Conservation (phyloP, 352 stramenopile genomes). For the Pythium periplocum region DNA sequence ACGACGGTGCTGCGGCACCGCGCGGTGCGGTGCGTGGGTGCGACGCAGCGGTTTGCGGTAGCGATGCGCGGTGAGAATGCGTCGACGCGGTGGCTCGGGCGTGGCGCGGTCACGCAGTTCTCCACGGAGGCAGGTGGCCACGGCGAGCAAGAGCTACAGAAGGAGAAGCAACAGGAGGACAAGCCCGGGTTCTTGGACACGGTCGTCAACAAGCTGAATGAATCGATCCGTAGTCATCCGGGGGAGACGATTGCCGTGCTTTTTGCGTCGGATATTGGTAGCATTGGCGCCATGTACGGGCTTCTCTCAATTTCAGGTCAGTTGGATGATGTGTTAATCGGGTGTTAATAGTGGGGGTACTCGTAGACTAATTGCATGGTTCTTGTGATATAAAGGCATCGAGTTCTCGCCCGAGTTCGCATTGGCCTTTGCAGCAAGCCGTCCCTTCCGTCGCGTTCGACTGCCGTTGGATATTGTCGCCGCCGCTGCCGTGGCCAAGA, state of each 20-base stretch:
- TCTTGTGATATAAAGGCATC: neutral
- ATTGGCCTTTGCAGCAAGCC: conserved; percentile 75
- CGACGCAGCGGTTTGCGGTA: too few species aligned
- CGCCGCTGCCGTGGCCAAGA: conserved; percentile 57
- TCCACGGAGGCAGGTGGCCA: too few species aligned
- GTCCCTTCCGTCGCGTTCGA: conserved; percentile 75
- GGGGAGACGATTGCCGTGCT: conserved; percentile 72
- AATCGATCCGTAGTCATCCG: conserved; percentile 67
- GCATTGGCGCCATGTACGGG: conserved; percentile 76
- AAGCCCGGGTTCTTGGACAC: conserved; percentile 42
- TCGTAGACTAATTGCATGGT: too few species aligned
- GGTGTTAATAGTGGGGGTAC: too few species aligned
- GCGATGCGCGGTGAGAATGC: too few species aligned
- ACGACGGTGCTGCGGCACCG: too few species aligned
- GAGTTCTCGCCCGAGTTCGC: conserved; percentile 83
- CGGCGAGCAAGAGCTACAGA: too few species aligned
- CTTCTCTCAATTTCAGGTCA: conserved; percentile 55
- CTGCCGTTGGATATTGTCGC: conserved; percentile 71
- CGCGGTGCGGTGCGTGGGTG: too few species aligned
- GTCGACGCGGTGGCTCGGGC: too few species aligned
- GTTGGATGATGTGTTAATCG: too few species aligned
- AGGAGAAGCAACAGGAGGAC: too few species aligned
- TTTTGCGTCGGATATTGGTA: conserved; percentile 75
- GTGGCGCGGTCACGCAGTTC: too few species aligned
- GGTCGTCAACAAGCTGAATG: conserved; percentile 71